A percentile compares a stretch with the other conserved stretches of the same genome.
Conservation (phyloP, 148 eudicot species). For the Chenopodium album region DNA sequence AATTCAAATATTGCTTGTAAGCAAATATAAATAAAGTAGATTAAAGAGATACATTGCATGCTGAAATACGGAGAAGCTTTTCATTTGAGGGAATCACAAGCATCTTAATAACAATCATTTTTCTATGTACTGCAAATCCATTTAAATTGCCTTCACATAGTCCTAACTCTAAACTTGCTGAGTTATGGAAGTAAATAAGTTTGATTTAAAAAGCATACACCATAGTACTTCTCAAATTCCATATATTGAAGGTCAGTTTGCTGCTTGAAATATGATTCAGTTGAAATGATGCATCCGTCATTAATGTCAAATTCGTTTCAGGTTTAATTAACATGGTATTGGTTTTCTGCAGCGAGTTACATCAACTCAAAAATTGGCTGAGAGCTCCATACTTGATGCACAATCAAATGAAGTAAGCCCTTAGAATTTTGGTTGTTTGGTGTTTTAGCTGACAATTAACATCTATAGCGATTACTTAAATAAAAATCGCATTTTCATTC, state of each 20-base stretch:
- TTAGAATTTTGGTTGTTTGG: background rate
- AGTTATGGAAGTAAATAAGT: background rate
- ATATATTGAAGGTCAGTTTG: background rate
- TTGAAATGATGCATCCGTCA: background rate
- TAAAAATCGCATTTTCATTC: background rate
- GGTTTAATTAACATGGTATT: slow-evolving; percentile 14
- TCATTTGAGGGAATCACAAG: background rate
- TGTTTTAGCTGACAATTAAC: background rate
- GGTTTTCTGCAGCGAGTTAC: slow-evolving; percentile 68
- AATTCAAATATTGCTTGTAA: background rate
- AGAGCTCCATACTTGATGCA: slow-evolving; percentile 89
- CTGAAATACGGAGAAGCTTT: background rate
- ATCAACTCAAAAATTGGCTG: slow-evolving; percentile 84
- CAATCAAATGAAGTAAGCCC: slow-evolving; percentile 73
- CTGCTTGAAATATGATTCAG: background rate
- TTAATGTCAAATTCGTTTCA: background rate
- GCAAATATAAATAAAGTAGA: background rate
- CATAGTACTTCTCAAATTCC: background rate
- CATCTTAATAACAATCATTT: background rate
- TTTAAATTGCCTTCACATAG: background rate
- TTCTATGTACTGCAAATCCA: background rate
- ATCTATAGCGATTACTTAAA: background rate
- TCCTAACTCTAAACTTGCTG: background rate
- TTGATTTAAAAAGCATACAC: background rate
- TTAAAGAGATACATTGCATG: background rate